A percentile compares a stretch with the other conserved stretches of the same genome.
These are phyloP conservation scores for Rhytidhysteron rufulum DNA, from an alignment of 2,329 filamentous ascomycete genomes.

Conservation along the genomic window DNA sequence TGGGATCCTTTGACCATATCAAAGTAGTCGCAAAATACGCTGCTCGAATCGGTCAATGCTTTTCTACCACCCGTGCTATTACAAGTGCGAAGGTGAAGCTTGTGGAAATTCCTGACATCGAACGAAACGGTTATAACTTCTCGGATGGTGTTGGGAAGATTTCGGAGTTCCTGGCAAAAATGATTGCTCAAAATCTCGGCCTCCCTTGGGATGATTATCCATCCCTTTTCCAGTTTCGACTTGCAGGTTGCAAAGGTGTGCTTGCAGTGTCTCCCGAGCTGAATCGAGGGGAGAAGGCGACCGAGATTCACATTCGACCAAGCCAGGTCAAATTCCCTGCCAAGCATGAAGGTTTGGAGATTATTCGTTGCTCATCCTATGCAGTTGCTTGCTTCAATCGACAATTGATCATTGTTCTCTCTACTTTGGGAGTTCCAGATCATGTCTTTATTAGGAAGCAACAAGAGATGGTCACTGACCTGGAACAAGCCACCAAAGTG, in stretches of 20 bases:
- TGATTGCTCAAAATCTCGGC: conserved; percentile 68
- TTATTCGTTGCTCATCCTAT: conserved; percentile 75
- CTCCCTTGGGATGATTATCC: conserved; percentile 56
- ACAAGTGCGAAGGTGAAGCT: conserved; percentile 57
- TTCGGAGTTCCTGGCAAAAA: conserved; percentile 69
- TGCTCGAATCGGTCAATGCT: conserved; percentile 87
- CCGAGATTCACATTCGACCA: conserved; percentile 71
- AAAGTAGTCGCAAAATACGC: conserved; percentile 83
- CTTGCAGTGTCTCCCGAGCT: conserved; percentile 64
- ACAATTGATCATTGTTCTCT: conserved; percentile 84
- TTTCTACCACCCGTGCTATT: conserved; percentile 84
- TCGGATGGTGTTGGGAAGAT: conserved; percentile 93
- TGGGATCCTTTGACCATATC: conserved; percentile 83
- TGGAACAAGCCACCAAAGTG: conserved; percentile 67
- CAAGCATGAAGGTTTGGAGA: conserved; percentile 69
- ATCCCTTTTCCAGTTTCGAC: conserved; percentile 85
- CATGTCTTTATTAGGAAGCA: conserved; percentile 66
- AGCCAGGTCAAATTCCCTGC: conserved; percentile 87
- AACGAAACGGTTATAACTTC: conserved; percentile 67
- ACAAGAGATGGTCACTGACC: conserved; percentile 61
- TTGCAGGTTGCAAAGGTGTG: conserved; percentile 90
- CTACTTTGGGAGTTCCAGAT: conserved; percentile 68
- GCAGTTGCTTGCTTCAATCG: conserved; percentile 80
- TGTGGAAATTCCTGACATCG: conserved; percentile 64
- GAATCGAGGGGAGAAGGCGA: conserved; percentile 58